phyloP scores from a whole-genome alignment of 768 basidiomycete genomes.

The Boletus barrowsii region DNA sequence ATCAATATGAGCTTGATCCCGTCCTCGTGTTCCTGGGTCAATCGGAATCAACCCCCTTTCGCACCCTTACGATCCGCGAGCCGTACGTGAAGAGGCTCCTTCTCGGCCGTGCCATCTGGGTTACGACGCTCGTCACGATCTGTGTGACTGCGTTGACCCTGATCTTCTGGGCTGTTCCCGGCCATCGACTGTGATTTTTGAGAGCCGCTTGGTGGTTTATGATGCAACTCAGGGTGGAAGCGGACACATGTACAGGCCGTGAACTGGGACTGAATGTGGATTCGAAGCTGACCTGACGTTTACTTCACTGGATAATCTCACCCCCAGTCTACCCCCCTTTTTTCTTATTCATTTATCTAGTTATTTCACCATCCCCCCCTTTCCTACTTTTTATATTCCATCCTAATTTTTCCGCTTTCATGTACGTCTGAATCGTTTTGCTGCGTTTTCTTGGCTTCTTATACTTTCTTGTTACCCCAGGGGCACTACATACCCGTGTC shows the following conservation, averaged over 20 bases:
- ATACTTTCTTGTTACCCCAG: constrained; percentile 22
- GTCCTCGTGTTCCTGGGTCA: constrained; percentile 90
- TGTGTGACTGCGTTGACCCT: constrained; percentile 81
- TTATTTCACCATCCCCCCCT: constrained; percentile 20
- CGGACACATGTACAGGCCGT: constrained; percentile 7
- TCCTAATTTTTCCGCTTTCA: constrained; percentile 25
- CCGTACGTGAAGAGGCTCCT: constrained; percentile 92
- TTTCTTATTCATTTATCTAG: constrained; percentile 34
- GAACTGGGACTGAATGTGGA: constrained; percentile 16
- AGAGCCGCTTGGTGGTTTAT: neutral
- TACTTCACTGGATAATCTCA: constrained; percentile 20
- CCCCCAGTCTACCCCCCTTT: constrained; percentile 14
- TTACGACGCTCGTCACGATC: constrained; percentile 71
- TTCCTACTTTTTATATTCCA: constrained; percentile 20
- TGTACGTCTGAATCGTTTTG: constrained; percentile 19
- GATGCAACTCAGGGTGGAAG: constrained; percentile 8
- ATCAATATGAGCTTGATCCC: constrained; percentile 97
- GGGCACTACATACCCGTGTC: constrained; percentile 23
- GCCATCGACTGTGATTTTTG: constrained; percentile 67
- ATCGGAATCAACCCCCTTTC: constrained; percentile 97
- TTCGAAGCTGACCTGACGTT: constrained; percentile 14
- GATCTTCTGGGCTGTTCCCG: constrained; percentile 95
- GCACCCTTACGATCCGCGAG: constrained; percentile 86
- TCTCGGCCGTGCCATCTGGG: constrained; percentile 88
- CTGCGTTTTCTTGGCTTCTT: constrained; percentile 12